Conservation (phyloP, 257 asterid species). For the Penstemon barbatus region DNA sequence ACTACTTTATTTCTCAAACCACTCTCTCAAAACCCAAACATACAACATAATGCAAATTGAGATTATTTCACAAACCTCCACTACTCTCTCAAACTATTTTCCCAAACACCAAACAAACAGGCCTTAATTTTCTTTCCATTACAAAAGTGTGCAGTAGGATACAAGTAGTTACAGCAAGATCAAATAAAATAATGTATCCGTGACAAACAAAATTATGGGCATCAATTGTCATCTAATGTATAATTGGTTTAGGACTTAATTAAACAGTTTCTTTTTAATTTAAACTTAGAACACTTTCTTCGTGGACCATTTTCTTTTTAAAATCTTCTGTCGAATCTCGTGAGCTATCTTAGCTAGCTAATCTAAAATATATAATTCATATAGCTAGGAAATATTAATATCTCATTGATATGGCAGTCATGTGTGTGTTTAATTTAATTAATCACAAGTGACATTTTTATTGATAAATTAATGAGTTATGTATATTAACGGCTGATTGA, state of each 20-base stretch:
- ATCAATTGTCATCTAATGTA: constrained; percentile 40
- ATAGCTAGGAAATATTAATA: background rate
- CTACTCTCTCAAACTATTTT: no score
- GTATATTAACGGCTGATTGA: no score
- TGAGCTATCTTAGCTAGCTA: constrained; percentile 1
- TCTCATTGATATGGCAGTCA: background rate
- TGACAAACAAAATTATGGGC: constrained; percentile 47
- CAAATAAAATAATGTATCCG: constrained; percentile 20
- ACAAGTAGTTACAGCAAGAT: background rate
- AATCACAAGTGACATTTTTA: no score
- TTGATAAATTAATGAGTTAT: no score
- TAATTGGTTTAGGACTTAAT: constrained; percentile 25
- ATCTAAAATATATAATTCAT: no score
- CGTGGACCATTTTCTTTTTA: background rate
- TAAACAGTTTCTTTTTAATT: background rate
- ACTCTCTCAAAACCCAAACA: no score
- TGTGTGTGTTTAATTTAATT: background rate
- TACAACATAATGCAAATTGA: no score
- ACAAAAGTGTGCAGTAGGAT: constrained; percentile 5
- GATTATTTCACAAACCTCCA: no score
- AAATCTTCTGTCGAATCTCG: constrained; percentile 9
- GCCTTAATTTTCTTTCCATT: background rate
- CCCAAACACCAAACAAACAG: constrained; percentile 18
- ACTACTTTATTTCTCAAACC: no score
- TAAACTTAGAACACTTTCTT: no score